A percentile compares a stretch with the other conserved stretches of the same genome.
Evolutionary conservation across 2,329 filamentous ascomycete species (phyloP).

Genomic region (Monosporascus ibericus): DNA sequence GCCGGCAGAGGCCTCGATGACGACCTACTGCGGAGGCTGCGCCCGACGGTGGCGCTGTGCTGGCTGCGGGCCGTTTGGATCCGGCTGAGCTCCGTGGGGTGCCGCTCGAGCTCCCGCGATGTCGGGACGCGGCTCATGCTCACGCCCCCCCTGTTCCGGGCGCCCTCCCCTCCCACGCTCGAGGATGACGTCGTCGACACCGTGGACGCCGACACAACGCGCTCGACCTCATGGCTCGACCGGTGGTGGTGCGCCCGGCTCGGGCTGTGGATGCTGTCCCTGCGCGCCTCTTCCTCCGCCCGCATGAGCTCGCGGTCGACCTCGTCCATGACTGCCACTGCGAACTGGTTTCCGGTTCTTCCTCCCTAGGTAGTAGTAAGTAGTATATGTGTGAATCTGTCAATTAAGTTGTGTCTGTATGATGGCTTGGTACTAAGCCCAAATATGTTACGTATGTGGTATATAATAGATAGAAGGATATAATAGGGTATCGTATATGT

Average conservation of each 20-base stretch:
- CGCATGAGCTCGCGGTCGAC: constrained; percentile 48
- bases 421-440: neutral
- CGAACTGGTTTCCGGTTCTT: no score
- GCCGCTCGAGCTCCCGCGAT: constrained; percentile 60
- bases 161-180: constrained; percentile 30
- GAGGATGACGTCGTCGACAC: constrained; percentile 38
- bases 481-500: neutral
- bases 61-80: constrained; percentile 67
- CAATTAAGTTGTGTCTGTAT: neutral
- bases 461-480: neutral
- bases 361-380: no score
- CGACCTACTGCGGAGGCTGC: constrained; percentile 39
- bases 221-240: constrained; percentile 19
- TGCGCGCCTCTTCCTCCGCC: constrained; percentile 42
- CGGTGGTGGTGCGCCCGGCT: constrained; percentile 12
- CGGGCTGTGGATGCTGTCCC: constrained; percentile 36
- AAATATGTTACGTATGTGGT: neutral
- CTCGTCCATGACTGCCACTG: constrained; percentile 33
- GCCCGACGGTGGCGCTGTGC: constrained; percentile 67
- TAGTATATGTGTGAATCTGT: no score
- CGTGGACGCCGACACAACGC: constrained; percentile 46
- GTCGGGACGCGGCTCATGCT: constrained; percentile 58
- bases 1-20: constrained; percentile 55
- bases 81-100: constrained; percentile 62
- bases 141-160: constrained; percentile 10